Evolutionary conservation across 441 rosid species (phyloP).

Genomic region (Populus hybrid): DNA sequence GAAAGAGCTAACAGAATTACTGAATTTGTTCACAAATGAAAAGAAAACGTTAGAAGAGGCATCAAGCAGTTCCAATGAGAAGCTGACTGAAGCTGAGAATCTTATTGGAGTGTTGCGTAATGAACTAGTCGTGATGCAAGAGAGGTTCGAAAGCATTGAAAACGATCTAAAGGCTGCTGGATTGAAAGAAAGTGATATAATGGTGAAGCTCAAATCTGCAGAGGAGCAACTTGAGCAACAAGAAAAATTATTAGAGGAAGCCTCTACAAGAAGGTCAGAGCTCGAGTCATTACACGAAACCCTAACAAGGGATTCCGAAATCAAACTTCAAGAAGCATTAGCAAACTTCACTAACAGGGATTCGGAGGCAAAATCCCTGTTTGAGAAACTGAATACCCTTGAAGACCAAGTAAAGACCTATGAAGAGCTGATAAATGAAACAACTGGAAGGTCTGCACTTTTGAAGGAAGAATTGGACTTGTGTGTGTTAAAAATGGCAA

Average conservation of each 20-base stretch:
- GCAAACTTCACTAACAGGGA: conserved; percentile 53
- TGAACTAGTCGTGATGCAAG: conserved; percentile 61
- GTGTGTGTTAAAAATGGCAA: conserved; percentile 42
- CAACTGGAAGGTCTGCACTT: conserved; percentile 46
- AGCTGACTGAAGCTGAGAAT: conserved; percentile 70
- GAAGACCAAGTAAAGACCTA: conserved; percentile 54
- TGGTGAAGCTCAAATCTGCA: conserved; percentile 71
- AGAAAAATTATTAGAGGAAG: conserved; percentile 51
- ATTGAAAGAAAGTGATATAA: conserved; percentile 54
- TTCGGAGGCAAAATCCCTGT: conserved; percentile 49
- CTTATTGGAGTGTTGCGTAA: conserved; percentile 58
- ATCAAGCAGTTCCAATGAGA: conserved; percentile 39
- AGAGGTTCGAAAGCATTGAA: conserved; percentile 57
- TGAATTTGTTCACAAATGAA: conserved; percentile 52
- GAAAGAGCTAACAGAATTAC: conserved; percentile 51
- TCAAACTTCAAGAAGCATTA: conserved; percentile 54
- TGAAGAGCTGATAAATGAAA: conserved; percentile 55
- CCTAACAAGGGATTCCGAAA: conserved; percentile 55
- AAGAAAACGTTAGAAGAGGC: conserved; percentile 66
- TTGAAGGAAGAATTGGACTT: conserved; percentile 69
- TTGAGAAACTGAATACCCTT: conserved; percentile 54
- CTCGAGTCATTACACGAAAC: conserved; percentile 60
- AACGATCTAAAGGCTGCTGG: conserved; percentile 61
- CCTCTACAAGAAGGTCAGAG: conserved; percentile 47
- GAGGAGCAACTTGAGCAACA: conserved; percentile 68